phyloP scores from a whole-genome alignment of 2,329 filamentous ascomycete species.

The Dothistroma pini region DNA sequence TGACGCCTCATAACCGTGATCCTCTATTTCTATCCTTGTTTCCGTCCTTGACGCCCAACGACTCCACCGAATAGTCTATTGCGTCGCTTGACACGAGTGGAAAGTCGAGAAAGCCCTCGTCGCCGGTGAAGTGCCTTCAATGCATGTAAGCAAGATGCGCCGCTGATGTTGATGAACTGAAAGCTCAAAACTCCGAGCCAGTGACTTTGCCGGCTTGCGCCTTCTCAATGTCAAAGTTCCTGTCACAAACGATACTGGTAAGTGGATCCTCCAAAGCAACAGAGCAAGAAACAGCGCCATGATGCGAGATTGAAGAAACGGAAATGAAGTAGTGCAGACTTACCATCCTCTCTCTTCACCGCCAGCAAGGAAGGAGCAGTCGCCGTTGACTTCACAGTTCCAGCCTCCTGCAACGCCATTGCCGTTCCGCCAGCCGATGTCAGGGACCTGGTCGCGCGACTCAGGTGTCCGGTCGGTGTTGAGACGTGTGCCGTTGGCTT shows the following conservation, averaged over 20 bases:
- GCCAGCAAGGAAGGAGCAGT: constrained; percentile 74
- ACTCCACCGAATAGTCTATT: constrained; percentile 11
- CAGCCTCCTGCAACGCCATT: constrained; percentile 71
- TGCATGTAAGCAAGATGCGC: constrained; percentile 16
- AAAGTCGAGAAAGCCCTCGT: constrained; percentile 52
- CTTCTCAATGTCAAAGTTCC: constrained; percentile 35
- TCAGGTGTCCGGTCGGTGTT: constrained; percentile 28
- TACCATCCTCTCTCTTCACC: constrained; percentile 90
- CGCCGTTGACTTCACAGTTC: constrained; percentile 75
- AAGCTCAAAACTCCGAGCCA: constrained; percentile 10
- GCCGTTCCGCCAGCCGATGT: constrained; percentile 54
- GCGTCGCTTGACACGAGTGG: constrained; percentile 32
- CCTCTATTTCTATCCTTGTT: constrained; percentile 15
- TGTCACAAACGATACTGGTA: constrained; percentile 25
- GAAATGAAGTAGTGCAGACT: constrained; percentile 32
- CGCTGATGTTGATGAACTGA: not conserved
- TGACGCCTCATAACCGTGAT: constrained; percentile 18
- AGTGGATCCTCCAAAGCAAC: constrained; percentile 19
- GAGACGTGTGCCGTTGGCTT: constrained; percentile 8
- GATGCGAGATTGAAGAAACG: constrained; percentile 8
- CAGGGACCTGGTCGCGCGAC: constrained; percentile 38
- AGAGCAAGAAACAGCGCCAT: not conserved
- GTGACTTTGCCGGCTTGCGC: constrained; percentile 17
- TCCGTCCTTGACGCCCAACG: constrained; percentile 8
- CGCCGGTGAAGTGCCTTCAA: constrained; percentile 52